Conservation (phyloP, 1,284 basidiomycete genomes). For the Stereum hirsutum region DNA sequence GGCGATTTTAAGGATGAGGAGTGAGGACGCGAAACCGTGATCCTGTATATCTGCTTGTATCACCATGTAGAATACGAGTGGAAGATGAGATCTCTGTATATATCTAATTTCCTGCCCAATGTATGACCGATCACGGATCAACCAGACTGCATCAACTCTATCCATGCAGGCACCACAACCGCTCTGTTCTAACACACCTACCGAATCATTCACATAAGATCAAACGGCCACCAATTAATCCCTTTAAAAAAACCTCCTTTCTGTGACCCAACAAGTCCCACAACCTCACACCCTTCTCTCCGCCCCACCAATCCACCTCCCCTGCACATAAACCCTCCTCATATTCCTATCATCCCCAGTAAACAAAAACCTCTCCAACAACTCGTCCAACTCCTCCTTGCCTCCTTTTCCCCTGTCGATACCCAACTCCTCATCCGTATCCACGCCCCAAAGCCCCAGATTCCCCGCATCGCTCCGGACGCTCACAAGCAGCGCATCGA, state of each 20-base stretch:
- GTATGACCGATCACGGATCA: conserved; percentile 1
- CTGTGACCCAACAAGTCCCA: neutral
- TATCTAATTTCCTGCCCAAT: neutral
- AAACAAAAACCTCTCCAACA: conserved; percentile 71
- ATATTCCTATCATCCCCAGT: conserved; percentile 89
- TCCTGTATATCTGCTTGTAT: too few relatives aligned
- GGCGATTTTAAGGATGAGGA: conserved; percentile 35
- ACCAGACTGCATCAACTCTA: too few relatives aligned
- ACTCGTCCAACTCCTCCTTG: conserved; percentile 29
- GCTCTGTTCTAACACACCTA: too few relatives aligned
- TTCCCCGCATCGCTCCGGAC: conserved; percentile 42
- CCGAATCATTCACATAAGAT: too few relatives aligned
- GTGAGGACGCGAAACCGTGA: too few relatives aligned
- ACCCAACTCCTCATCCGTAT: conserved; percentile 22
- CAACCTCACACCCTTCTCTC: conserved; percentile 15
- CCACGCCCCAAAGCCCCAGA: conserved; percentile 52
- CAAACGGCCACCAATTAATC: too few relatives aligned
- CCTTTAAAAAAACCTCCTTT: neutral
- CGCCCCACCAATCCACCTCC: conserved; percentile 66
- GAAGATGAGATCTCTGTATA: too few relatives aligned
- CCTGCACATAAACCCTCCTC: conserved; percentile 77
- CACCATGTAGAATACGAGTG: too few relatives aligned
- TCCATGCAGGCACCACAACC: too few relatives aligned
- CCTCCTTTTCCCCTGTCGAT: conserved; percentile 11
- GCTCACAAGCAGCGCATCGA: conserved; percentile 79